Conservation (phyloP, 257 asterid species). For the Anisodus acutangulus region DNA sequence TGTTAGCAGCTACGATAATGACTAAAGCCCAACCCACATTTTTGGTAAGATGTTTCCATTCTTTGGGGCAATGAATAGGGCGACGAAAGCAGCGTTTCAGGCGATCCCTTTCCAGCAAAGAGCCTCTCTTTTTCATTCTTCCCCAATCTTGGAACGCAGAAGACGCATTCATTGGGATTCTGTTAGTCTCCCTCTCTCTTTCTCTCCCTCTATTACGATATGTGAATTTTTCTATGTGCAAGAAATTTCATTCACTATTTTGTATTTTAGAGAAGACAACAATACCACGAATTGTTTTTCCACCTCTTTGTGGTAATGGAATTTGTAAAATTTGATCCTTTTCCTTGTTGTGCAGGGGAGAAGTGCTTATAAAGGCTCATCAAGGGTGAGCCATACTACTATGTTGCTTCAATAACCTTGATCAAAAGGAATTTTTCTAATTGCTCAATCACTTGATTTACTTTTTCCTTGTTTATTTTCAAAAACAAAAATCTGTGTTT, state of each 20-base stretch:
- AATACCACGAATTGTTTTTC: no score
- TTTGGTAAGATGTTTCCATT: no score
- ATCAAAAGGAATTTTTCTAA: no score
- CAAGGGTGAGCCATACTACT: slow-evolving; percentile 48
- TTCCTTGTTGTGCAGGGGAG: slow-evolving; percentile 51
- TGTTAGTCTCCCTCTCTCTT: slow-evolving; percentile 46
- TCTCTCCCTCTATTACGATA: not conserved
- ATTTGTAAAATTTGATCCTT: not conserved
- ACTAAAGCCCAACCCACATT: no score
- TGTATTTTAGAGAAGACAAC: no score
- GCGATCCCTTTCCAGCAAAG: slow-evolving; percentile 54
- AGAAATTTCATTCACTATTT: not conserved
- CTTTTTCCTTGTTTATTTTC: not conserved
- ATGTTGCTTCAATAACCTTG: not conserved
- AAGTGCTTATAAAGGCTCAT: slow-evolving; percentile 47
- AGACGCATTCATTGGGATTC: slow-evolving; percentile 66
- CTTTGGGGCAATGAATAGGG: slow-evolving; percentile 52
- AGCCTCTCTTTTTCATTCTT: slow-evolving; percentile 62
- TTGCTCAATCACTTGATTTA: not conserved
- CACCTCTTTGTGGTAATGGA: not conserved
- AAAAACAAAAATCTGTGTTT: not conserved
- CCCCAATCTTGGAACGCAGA: slow-evolving; percentile 72
- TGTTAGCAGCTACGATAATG: no score
- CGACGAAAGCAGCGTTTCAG: slow-evolving; percentile 51
- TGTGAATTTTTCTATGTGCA: not conserved